A percentile compares a stretch with the other conserved stretches of the same genome.
Evolutionary conservation across 1,284 basidiomycete genomes (phyloP).

Genomic region (Ceratobasidium sp.): DNA sequence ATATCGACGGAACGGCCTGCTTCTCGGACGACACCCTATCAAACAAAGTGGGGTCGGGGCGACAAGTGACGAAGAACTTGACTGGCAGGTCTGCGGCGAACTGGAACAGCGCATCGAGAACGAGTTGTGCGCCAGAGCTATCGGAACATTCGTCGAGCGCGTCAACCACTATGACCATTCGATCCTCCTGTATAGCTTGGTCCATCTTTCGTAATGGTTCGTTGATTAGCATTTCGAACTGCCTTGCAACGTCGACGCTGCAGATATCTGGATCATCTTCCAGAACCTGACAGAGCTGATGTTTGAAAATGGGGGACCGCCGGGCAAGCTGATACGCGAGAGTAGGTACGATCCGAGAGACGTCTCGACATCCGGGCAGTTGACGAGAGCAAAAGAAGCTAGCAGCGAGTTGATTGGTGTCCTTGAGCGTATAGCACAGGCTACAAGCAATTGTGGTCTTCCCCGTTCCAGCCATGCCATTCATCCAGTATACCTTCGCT

Average conservation of each 20-base stretch:
- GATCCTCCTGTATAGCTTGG: neutral
- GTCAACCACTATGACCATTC: slow-evolving; percentile 41
- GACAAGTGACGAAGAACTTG: slow-evolving; percentile 44
- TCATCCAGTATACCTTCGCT: slow-evolving; percentile 6
- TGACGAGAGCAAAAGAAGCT: neutral
- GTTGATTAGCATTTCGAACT: neutral
- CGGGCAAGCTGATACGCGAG: slow-evolving; percentile 28
- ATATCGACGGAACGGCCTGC: too few species aligned
- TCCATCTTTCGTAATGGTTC: neutral
- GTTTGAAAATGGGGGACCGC: neutral
- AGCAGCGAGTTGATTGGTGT: neutral
- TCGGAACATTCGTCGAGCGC: slow-evolving; percentile 43
- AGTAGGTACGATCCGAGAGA: neutral
- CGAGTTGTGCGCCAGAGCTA: neutral
- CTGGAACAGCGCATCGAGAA: slow-evolving; percentile 11
- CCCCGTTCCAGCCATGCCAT: slow-evolving; percentile 2
- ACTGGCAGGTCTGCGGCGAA: slow-evolving; percentile 1
- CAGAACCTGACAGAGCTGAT: neutral
- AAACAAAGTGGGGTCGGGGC: slow-evolving; percentile 22
- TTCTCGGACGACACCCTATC: neutral
- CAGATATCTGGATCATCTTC: neutral
- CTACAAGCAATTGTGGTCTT: slow-evolving; percentile 1
- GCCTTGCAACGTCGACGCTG: neutral
- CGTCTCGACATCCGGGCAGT: neutral
- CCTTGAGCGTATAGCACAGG: neutral